A percentile compares a stretch with the other conserved stretches of the same genome.
Conservation (phyloP, 495 filamentous ascomycete genomes). For the Daldinia concentrica region DNA sequence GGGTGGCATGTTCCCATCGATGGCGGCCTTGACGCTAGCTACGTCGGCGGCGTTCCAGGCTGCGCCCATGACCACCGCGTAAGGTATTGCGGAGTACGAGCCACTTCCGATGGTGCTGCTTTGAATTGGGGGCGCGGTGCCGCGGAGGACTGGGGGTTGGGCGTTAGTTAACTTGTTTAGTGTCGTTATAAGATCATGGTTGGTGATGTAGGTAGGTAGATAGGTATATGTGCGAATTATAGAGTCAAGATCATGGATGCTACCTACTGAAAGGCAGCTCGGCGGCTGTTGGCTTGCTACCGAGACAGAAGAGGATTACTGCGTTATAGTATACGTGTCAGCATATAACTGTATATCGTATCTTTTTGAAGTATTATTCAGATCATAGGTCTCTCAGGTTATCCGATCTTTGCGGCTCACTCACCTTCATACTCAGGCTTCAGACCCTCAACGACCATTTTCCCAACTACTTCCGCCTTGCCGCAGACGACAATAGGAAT, state of each 20-base stretch:
- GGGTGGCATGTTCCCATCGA: neutral
- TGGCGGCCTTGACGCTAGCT: constrained; percentile 11
- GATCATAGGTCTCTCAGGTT: too few relatives aligned
- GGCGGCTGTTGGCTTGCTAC: constrained; percentile 26
- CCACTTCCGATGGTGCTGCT: constrained; percentile 31
- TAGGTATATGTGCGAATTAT: too few relatives aligned
- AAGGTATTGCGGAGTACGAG: neutral
- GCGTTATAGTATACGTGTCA: neutral
- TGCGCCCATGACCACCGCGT: constrained; percentile 26
- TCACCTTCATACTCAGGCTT: constrained; percentile 35
- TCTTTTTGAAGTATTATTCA: too few relatives aligned
- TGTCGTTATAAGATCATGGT: neutral
- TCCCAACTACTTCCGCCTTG: constrained; percentile 23
- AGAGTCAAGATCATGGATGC: neutral
- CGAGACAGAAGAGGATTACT: constrained; percentile 37
- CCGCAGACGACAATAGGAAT: constrained; percentile 29
- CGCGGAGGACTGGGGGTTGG: constrained; percentile 15
- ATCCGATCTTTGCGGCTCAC: neutral
- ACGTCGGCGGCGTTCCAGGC: constrained; percentile 27
- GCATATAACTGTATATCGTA: neutral
- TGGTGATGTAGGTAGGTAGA: neutral
- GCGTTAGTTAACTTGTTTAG: neutral
- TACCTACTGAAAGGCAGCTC: constrained; percentile 27
- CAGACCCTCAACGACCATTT: constrained; percentile 20
- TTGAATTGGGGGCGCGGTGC: constrained; percentile 15